These are phyloP conservation scores for Sporormia fimetaria DNA, from an alignment of 495 filamentous ascomycete species.

Conservation along the genomic window DNA sequence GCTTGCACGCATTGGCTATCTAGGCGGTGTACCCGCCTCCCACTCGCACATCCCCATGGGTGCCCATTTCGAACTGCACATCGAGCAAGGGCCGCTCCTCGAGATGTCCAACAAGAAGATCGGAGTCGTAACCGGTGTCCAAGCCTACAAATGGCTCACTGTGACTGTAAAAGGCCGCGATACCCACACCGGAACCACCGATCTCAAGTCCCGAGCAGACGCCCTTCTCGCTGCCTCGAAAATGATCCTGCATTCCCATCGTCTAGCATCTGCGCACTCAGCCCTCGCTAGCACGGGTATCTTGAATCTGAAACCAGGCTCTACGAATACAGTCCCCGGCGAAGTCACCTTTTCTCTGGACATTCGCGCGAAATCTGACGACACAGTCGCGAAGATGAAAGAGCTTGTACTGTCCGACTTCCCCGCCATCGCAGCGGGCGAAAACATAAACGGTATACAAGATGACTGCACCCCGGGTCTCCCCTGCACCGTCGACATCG, in stretches of 20 bases:
- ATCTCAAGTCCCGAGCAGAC: constrained; percentile 48
- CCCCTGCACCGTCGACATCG: constrained; percentile 48
- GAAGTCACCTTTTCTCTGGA: constrained; percentile 60
- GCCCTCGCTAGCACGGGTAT: constrained; percentile 64
- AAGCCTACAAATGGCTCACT: constrained; percentile 61
- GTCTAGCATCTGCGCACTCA: constrained; percentile 43
- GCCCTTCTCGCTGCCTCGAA: constrained; percentile 56
- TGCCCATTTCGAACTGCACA: constrained; percentile 75
- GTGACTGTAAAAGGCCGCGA: constrained; percentile 55
- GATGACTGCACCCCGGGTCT: constrained; percentile 38
- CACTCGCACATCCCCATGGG: constrained; percentile 56
- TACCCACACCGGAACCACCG: constrained; percentile 67
- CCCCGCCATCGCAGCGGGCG: constrained; percentile 43
- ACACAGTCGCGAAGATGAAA: constrained; percentile 46
- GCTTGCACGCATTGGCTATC: constrained; percentile 58
- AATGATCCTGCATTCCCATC: constrained; percentile 56
- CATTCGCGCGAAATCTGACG: constrained; percentile 52
- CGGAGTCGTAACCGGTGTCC: constrained; percentile 60
- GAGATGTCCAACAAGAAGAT: constrained; percentile 50
- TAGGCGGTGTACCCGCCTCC: constrained; percentile 47
- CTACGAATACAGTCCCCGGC: constrained; percentile 66
- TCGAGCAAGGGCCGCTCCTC: constrained; percentile 69
- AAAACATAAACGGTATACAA: constrained; percentile 35
- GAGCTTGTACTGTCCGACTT: constrained; percentile 45
- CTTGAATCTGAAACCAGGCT: constrained; percentile 52